Evolutionary conservation across 257 asterid species (phyloP).

Genomic region (Fraxinus quadrangulata): DNA sequence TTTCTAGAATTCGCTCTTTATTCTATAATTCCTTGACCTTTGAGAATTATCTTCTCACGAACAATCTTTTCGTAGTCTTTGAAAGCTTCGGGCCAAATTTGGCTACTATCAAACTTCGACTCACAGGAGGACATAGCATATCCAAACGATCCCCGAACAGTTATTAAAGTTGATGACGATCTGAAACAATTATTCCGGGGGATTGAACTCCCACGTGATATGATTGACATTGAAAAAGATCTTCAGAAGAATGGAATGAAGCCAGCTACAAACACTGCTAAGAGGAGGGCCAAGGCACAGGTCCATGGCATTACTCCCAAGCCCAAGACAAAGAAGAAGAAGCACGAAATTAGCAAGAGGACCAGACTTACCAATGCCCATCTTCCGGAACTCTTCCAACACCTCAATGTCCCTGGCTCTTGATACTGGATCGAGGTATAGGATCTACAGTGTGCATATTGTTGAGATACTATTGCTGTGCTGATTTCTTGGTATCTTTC

Average conservation of each 20-base stretch:
- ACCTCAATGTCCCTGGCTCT: conserved; percentile 40
- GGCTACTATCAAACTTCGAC: conserved; percentile 72
- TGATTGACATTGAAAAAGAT: conserved; percentile 82
- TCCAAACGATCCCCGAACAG: conserved; percentile 65
- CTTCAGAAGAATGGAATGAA: conserved; percentile 87
- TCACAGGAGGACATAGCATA: conserved; percentile 85
- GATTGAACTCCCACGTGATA: conserved; percentile 80
- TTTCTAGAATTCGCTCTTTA: neutral
- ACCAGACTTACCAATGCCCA: conserved; percentile 90
- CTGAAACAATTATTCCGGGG: conserved; percentile 63
- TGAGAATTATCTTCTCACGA: neutral
- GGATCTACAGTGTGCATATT: neutral
- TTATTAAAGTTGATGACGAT: conserved; percentile 71
- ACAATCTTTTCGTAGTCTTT: conserved; percentile 45
- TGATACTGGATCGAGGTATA: conserved; percentile 13
- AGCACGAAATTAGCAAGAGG: conserved; percentile 79
- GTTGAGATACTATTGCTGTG: neutral
- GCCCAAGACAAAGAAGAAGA: conserved; percentile 70
- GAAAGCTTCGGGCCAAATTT: conserved; percentile 67
- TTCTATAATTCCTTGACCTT: neutral
- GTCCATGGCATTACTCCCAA: conserved; percentile 45
- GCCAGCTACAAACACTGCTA: conserved; percentile 85
- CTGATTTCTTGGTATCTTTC: neutral
- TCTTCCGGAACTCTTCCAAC: conserved; percentile 79
- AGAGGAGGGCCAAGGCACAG: conserved; percentile 80